These are phyloP conservation scores for Geopyxis carbonaria DNA, from an alignment of 495 filamentous ascomycete species.

Conservation along the genomic window DNA sequence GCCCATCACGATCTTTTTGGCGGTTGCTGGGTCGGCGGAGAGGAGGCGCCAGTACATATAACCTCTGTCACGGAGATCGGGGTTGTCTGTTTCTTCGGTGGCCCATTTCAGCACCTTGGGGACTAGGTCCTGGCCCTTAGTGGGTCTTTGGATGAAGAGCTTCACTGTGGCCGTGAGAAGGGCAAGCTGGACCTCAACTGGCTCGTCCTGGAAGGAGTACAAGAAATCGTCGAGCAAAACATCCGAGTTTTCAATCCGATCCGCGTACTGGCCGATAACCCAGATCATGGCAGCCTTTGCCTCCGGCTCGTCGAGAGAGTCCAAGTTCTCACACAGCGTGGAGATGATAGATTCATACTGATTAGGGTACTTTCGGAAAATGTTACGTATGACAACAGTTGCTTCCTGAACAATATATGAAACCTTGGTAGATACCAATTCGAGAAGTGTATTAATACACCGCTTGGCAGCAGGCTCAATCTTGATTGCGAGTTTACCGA, in stretches of 20 bases:
- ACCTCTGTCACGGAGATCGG: constrained; percentile 82
- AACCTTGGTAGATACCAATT: constrained; percentile 93
- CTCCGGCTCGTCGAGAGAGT: constrained; percentile 96
- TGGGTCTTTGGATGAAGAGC: constrained; percentile 91
- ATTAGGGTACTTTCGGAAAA: constrained; percentile 97
- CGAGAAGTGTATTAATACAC: constrained; percentile 84
- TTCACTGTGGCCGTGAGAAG: constrained; percentile 94
- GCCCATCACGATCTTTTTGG: constrained; percentile 85
- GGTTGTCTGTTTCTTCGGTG: constrained; percentile 96
- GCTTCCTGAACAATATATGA: constrained; percentile 99
- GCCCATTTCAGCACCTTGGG: constrained; percentile 97
- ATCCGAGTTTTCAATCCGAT: constrained; percentile 90
- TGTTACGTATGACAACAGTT: constrained; percentile 98
- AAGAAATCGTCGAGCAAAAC: constrained; percentile 88
- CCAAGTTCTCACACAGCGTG: constrained; percentile 86
- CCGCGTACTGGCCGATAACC: constrained; percentile 97
- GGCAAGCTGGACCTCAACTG: constrained; percentile 85
- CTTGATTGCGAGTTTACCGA: constrained; percentile 96
- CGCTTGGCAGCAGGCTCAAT: constrained; percentile 81
- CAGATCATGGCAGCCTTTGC: constrained; percentile 99
- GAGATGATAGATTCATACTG: constrained; percentile 96
- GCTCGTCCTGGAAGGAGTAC: constrained; percentile 81
- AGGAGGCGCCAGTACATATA: constrained; percentile 99
- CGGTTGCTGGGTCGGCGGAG: constrained; percentile 77
- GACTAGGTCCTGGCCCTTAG: constrained; percentile 83